A percentile compares a stretch with the other conserved stretches of the same genome.
These are phyloP conservation scores for Laguncularia racemosa DNA, from an alignment of 345 rosid genomes.

Conservation along the genomic window DNA sequence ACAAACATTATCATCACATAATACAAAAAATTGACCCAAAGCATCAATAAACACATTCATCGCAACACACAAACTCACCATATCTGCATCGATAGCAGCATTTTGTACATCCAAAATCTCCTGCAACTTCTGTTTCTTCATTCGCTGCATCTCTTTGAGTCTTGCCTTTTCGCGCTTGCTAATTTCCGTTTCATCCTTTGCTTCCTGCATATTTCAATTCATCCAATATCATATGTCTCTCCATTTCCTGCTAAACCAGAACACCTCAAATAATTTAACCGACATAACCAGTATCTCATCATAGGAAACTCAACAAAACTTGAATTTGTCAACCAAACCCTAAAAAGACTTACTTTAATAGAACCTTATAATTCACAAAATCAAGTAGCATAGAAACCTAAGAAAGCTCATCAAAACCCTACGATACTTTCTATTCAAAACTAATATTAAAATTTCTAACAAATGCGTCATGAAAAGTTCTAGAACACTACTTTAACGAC, in stretches of 20 bases:
- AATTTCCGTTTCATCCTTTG: slow-evolving; percentile 35
- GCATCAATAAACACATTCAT: background rate
- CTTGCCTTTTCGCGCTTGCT: slow-evolving; percentile 88
- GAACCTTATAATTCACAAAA: too few species aligned
- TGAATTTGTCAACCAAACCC: background rate
- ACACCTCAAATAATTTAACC: background rate
- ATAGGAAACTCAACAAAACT: background rate
- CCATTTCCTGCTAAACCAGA: background rate
- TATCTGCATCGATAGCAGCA: slow-evolving; percentile 91
- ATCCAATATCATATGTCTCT: too few species aligned
- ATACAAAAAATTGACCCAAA: background rate
- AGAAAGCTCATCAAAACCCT: too few species aligned
- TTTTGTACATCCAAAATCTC: slow-evolving; percentile 86
- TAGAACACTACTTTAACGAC: too few species aligned
- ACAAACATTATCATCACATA: slow-evolving; percentile 1
- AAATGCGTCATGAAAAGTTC: too few species aligned
- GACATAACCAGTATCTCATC: background rate
- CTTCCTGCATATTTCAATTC: slow-evolving; percentile 33
- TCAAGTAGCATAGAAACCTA: too few species aligned
- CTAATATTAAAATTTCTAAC: too few species aligned
- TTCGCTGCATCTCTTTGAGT: slow-evolving; percentile 76
- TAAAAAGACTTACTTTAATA: too few species aligned
- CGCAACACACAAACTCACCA: slow-evolving; percentile 34
- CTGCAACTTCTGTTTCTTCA: slow-evolving; percentile 91
- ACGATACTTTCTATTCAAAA: too few species aligned